Evolutionary conservation across 768 basidiomycete genomes (phyloP).

Genomic region (Calocera viscosa): DNA sequence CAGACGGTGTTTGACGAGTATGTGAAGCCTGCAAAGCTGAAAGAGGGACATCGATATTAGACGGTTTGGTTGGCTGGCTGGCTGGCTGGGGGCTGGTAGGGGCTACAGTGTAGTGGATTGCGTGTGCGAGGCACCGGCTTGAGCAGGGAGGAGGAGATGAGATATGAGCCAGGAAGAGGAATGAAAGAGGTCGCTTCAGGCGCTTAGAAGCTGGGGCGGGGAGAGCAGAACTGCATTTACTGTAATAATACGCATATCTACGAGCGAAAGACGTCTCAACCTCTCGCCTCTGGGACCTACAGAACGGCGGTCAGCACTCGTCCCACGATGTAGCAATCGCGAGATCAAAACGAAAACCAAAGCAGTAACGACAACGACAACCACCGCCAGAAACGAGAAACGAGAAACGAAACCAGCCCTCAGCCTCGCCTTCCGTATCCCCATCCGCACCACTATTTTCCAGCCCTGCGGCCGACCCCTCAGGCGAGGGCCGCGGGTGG

Average conservation of each 20-base stretch:
- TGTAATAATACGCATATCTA: too few relatives aligned
- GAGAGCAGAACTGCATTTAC: too few relatives aligned
- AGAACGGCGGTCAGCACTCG: too few relatives aligned
- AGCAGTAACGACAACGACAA: not conserved
- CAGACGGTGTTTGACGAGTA: not conserved
- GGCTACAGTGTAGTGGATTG: too few relatives aligned
- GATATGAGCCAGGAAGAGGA: too few relatives aligned
- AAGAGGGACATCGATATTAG: not conserved
- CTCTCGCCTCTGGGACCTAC: not conserved
- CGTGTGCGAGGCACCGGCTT: too few relatives aligned
- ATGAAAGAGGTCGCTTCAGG: too few relatives aligned
- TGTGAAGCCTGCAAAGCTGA: not conserved
- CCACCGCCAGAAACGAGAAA: not conserved
- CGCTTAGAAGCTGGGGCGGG: too few relatives aligned
- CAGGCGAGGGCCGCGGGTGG: not conserved
- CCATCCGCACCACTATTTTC: not conserved
- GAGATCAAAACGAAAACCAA: not conserved
- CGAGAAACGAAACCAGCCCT: not conserved
- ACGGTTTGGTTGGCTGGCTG: not conserved
- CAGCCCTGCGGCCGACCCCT: not conserved
- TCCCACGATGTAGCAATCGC: too few relatives aligned
- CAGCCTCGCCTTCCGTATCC: conserved; percentile 7
- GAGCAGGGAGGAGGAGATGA: too few relatives aligned
- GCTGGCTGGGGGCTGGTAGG: not conserved
- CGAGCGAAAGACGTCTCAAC: not conserved